A percentile compares a stretch with the other conserved stretches of the same genome.
These are phyloP conservation scores for Trichoderma sp. DNA, from an alignment of 2,329 filamentous ascomycete genomes.

Conservation along the genomic window DNA sequence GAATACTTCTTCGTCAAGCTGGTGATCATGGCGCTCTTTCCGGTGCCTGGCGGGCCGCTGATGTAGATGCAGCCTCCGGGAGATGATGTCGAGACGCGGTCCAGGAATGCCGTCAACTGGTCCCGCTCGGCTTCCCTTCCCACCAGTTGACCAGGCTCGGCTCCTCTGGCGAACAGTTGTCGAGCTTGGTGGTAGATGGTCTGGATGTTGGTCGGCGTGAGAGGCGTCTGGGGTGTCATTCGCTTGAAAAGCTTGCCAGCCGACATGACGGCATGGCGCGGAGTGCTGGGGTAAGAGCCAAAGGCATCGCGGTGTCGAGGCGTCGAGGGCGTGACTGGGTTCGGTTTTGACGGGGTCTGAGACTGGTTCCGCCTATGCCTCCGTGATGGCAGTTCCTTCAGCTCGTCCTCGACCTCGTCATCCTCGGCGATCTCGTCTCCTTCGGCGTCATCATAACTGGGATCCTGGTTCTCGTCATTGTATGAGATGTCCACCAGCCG, in stretches of 20 bases:
- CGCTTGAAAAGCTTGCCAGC: conserved; percentile 75
- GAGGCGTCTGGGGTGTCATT: conserved; percentile 73
- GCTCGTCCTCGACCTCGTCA: conserved; percentile 48
- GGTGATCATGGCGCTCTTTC: conserved; percentile 91
- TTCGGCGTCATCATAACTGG: conserved; percentile 32
- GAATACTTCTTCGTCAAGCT: conserved; percentile 69
- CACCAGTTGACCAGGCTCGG: conserved; percentile 72
- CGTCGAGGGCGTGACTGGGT: conserved; percentile 69
- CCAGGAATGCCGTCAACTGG: conserved; percentile 70
- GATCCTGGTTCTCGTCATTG: conserved; percentile 70
- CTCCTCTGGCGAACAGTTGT: conserved; percentile 81
- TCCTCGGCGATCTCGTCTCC: conserved; percentile 41
- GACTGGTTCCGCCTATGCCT: conserved; percentile 38
- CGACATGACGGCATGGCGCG: conserved; percentile 80
- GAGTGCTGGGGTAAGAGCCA: conserved; percentile 72
- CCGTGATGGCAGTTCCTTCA: conserved; percentile 40
- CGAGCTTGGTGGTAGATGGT: conserved; percentile 87
- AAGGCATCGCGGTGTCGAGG: conserved; percentile 80
- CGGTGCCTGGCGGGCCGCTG: conserved; percentile 92
- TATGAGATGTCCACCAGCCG: conserved; percentile 47
- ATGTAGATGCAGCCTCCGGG: conserved; percentile 87
- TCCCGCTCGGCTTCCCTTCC: conserved; percentile 71
- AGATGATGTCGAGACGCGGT: conserved; percentile 59
- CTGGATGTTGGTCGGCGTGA: conserved; percentile 66
- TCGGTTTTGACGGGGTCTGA: conserved; percentile 45